Evolutionary conservation across 208 protist species (phyloP).

Genomic region (Novymonas esmeraldas): DNA sequence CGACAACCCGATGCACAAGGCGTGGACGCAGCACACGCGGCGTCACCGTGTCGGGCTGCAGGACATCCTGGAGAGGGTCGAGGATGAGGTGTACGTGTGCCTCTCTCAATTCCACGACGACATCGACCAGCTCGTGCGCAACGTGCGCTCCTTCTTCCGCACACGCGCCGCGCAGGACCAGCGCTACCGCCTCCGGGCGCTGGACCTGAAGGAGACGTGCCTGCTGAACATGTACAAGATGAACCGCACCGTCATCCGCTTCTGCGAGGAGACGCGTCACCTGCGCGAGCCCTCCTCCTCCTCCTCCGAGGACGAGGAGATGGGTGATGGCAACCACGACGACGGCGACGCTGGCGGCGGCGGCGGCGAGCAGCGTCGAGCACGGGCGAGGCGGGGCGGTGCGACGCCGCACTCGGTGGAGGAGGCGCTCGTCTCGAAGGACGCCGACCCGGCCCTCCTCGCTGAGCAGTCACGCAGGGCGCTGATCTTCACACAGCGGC

Average conservation of each 20-base stretch:
- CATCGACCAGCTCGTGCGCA: conserved; percentile 74
- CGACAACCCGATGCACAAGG: conserved; percentile 46
- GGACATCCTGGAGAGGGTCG: conserved; percentile 77
- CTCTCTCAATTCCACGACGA: conserved; percentile 90
- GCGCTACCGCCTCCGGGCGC: conserved; percentile 67
- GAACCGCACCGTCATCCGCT: conserved; percentile 70
- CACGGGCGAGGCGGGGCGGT: too few species aligned
- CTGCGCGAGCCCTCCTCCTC: conserved; percentile 57
- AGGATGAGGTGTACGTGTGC: conserved; percentile 76
- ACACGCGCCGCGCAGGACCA: conserved; percentile 54
- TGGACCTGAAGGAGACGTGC: conserved; percentile 81
- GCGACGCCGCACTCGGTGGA: too few species aligned
- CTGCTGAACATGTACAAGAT: conserved; percentile 86
- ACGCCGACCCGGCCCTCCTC: conserved; percentile 33
- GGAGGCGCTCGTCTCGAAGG: conserved; percentile 24
- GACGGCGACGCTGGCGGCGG: conserved; percentile 15
- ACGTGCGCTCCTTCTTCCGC: conserved; percentile 84
- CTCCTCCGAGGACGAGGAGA: too few species aligned
- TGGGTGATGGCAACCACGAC: too few species aligned
- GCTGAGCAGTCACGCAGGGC: conserved; percentile 22
- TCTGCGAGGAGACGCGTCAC: conserved; percentile 79
- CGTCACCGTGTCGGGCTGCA: conserved; percentile 54
- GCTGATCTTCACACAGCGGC: conserved; percentile 36
- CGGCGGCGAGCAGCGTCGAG: conserved; percentile 3
- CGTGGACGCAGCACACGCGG: conserved; percentile 66